These are phyloP conservation scores for Kwoniella sp. DNA, from an alignment of 768 basidiomycete genomes.

Conservation along the genomic window DNA sequence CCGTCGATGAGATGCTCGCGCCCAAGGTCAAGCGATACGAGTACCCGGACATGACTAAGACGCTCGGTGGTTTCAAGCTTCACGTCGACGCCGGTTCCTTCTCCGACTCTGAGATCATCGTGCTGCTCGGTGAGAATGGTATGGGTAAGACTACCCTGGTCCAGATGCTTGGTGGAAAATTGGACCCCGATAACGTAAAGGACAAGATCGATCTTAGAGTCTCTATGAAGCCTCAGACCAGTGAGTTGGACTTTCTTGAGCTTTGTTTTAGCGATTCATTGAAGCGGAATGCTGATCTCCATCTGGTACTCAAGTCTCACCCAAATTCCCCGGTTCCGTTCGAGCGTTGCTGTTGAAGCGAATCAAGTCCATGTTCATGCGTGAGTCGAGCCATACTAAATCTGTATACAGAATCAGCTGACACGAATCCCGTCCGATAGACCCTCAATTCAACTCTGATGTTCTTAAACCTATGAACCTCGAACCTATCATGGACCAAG, in stretches of 20 bases:
- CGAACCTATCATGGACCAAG: slow-evolving; percentile 94
- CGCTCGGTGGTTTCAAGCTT: slow-evolving; percentile 91
- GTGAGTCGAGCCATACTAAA: slow-evolving; percentile 30
- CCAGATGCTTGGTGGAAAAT: slow-evolving; percentile 86
- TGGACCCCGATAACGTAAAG: slow-evolving; percentile 75
- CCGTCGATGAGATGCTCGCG: slow-evolving; percentile 81
- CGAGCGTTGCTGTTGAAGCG: slow-evolving; percentile 90
- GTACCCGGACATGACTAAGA: slow-evolving; percentile 97
- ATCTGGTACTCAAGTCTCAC: slow-evolving; percentile 64
- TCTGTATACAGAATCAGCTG: slow-evolving; percentile 4
- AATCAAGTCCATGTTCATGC: slow-evolving; percentile 95
- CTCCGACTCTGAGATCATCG: slow-evolving; percentile 99
- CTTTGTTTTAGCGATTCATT: background rate
- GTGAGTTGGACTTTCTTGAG: slow-evolving; percentile 28
- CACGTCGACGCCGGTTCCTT: slow-evolving; percentile 86
- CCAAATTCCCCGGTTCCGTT: slow-evolving; percentile 96
- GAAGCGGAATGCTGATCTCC: background rate
- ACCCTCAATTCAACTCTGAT: slow-evolving; percentile 98
- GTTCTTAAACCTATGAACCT: slow-evolving; percentile 97
- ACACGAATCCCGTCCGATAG: slow-evolving; percentile 12
- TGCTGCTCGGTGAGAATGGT: slow-evolving; percentile 98
- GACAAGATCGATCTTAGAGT: slow-evolving; percentile 78
- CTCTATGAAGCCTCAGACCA: slow-evolving; percentile 98
- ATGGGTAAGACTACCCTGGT: slow-evolving; percentile 99
- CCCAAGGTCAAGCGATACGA: slow-evolving; percentile 87